Evolutionary conservation across 1,139 yeast genomes (phyloP).

Genomic region (Diutina rugosa): DNA sequence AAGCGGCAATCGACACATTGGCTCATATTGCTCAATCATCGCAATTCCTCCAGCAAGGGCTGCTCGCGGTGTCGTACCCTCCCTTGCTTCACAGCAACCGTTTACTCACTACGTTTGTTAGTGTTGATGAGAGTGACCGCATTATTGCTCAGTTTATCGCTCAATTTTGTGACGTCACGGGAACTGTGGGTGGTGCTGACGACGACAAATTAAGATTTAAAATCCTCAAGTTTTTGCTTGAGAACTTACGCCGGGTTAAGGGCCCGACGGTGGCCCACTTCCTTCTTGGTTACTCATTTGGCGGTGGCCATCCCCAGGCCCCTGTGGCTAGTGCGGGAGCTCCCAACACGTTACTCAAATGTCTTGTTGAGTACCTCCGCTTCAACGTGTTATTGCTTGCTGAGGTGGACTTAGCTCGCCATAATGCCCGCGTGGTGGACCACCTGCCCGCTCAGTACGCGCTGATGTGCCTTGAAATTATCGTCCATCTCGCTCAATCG

Average conservation of each 20-base stretch:
- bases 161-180: not conserved
- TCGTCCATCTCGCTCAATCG: constrained; percentile 17
- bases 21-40: constrained; percentile 23
- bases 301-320: constrained; percentile 17
- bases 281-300: constrained; percentile 51
- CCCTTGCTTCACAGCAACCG: constrained; percentile 40
- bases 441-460: constrained; percentile 46
- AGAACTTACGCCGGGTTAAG: constrained; percentile 5
- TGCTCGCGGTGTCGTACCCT: not conserved
- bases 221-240: constrained; percentile 37
- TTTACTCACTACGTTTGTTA: constrained; percentile 58
- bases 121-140: constrained; percentile 58
- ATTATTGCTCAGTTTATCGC: constrained; percentile 16
- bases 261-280: constrained; percentile 54
- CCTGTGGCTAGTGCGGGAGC: constrained; percentile 7
- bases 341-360: constrained; percentile 36
- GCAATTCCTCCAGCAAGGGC: constrained; percentile 18
- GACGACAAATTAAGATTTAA: not conserved
- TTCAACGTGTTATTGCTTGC: constrained; percentile 32
- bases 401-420: constrained; percentile 23
- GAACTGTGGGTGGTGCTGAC: not conserved
- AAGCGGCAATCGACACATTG: not conserved
- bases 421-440: constrained; percentile 26
- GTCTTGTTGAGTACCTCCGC: constrained; percentile 37
- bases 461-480: constrained; percentile 43